Evolutionary conservation across 148 eudicot genomes (phyloP).

Genomic region (Cornus kousa): DNA sequence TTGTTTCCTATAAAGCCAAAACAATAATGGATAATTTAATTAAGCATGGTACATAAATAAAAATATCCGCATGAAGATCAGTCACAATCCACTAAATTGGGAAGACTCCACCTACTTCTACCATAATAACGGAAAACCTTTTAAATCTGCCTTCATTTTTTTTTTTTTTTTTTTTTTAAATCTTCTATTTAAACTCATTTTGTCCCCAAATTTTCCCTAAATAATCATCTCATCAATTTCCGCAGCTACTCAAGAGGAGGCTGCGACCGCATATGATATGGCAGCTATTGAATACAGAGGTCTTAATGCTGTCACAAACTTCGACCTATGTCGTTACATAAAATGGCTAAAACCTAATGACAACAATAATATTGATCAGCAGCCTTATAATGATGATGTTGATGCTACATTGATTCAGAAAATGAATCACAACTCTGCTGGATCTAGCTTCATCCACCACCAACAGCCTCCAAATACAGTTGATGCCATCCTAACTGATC

Average conservation of each 20-base stretch:
- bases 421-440: constrained; percentile 15
- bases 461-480: not conserved
- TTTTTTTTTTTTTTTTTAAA: not conserved
- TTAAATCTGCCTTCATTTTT: not conserved
- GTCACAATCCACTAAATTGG: constrained; percentile 35
- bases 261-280: constrained; percentile 75
- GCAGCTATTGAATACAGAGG: constrained; percentile 82
- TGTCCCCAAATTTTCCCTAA: not conserved
- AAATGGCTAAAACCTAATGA: constrained; percentile 54
- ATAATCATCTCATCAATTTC: not conserved
- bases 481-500: not conserved
- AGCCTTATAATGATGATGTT: constrained; percentile 9
- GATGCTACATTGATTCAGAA: constrained; percentile 11
- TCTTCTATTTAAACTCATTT: not conserved
- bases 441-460: constrained; percentile 7
- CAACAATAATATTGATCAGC: constrained; percentile 20
- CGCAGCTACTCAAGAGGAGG: constrained; percentile 87
- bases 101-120: constrained; percentile 30
- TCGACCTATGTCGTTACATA: constrained; percentile 73
- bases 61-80: not conserved
- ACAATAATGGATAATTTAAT: not conserved
- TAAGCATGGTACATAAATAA: too few relatives aligned
- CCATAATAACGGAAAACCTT: constrained; percentile 18
- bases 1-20: not conserved
- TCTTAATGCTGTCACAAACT: constrained; percentile 74